Conservation (phyloP, 352 stramenopile species). For the Pythium dissimile region DNA sequence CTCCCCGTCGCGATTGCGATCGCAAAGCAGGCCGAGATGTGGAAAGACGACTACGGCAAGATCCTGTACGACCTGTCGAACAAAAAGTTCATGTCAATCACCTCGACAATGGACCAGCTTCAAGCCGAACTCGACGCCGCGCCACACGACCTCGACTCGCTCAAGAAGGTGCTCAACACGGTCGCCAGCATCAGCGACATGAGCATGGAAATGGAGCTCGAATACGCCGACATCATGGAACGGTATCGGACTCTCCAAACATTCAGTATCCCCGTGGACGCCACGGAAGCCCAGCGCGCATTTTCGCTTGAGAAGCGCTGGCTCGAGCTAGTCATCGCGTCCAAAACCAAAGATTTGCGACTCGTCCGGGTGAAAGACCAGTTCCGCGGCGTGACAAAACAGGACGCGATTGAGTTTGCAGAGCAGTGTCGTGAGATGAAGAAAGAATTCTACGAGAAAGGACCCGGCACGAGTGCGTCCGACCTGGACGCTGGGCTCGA, state of each 20-base stretch:
- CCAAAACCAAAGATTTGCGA: slow-evolving; percentile 92
- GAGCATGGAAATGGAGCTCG: slow-evolving; percentile 94
- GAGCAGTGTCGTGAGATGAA: slow-evolving; percentile 85
- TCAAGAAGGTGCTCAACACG: slow-evolving; percentile 93
- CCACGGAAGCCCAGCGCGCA: slow-evolving; percentile 56
- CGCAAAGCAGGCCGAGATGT: slow-evolving; percentile 90
- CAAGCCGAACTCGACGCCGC: slow-evolving; percentile 74
- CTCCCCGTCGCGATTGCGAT: slow-evolving; percentile 86
- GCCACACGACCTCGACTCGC: slow-evolving; percentile 87
- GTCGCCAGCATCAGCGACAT: slow-evolving; percentile 84
- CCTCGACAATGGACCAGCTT: slow-evolving; percentile 72
- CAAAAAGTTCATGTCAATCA: slow-evolving; percentile 76
- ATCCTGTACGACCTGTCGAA: slow-evolving; percentile 88
- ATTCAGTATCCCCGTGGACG: slow-evolving; percentile 79
- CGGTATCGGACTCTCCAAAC: slow-evolving; percentile 86
- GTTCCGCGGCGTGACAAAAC: slow-evolving; percentile 92
- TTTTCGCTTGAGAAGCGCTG: slow-evolving; percentile 83
- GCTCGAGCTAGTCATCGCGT: slow-evolving; percentile 71
- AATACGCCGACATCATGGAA: slow-evolving; percentile 92
- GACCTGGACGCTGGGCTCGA: slow-evolving; percentile 90
- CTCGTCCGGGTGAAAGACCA: slow-evolving; percentile 94
- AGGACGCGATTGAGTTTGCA: slow-evolving; percentile 87
- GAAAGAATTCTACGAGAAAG: slow-evolving; percentile 81
- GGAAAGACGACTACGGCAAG: slow-evolving; percentile 93
- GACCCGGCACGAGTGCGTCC: slow-evolving; percentile 78